Percentiles rank a stretch among this genome's conserved stretches.
Evolutionary conservation across 306 rosid genomes (phyloP).

Genomic region (Fragaria nilgerrensis): DNA sequence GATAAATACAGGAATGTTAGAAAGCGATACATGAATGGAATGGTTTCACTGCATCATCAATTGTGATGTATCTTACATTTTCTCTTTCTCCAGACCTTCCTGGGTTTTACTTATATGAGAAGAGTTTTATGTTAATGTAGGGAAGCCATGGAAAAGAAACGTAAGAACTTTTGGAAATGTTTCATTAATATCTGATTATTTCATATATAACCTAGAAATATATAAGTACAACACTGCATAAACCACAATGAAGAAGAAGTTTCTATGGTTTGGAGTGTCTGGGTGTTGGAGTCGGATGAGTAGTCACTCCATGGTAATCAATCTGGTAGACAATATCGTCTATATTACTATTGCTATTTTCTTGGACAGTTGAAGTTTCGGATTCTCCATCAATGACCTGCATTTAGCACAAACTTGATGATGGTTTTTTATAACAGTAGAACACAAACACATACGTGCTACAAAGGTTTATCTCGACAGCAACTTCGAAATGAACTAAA

Average conservation of each 20-base stretch:
- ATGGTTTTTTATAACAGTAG: neutral
- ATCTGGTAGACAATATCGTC: conserved; percentile 64
- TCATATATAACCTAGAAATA: conserved; percentile 10
- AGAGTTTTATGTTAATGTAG: neutral
- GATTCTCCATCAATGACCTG: conserved; percentile 51
- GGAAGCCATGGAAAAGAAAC: neutral
- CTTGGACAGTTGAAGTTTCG: conserved; percentile 27
- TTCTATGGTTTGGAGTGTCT: conserved; percentile 69
- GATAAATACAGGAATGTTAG: conserved; percentile 58
- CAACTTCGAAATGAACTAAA: neutral
- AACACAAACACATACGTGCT: neutral
- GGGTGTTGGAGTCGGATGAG: conserved; percentile 85
- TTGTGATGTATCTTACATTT: conserved; percentile 24
- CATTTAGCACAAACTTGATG: conserved; percentile 27
- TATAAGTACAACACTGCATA: conserved; percentile 38
- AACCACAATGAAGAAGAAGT: neutral
- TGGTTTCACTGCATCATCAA: conserved; percentile 66
- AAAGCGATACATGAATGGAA: conserved; percentile 70
- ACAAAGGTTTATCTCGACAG: neutral
- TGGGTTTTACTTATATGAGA: neutral
- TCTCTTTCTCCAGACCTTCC: neutral
- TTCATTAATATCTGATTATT: neutral
- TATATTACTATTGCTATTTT: conserved; percentile 34
- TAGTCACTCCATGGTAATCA: conserved; percentile 87
- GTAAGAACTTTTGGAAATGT: neutral